Evolutionary conservation across 1,284 basidiomycete species (phyloP).

Genomic region (Leccinum angustisporum): DNA sequence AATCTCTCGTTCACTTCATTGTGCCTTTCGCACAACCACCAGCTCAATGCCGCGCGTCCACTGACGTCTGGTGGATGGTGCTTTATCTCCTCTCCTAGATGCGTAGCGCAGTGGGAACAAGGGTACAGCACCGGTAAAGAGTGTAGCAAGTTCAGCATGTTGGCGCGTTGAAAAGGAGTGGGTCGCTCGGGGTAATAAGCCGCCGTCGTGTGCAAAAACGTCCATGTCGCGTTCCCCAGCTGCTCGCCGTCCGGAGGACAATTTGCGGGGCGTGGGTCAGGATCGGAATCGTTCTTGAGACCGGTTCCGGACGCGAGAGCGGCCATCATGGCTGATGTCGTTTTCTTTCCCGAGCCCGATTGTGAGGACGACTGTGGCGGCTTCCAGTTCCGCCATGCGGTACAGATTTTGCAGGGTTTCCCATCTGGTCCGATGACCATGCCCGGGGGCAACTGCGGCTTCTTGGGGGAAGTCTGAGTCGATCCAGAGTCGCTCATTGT

Average conservation of each 20-base stretch:
- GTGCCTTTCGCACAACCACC: constrained; percentile 89
- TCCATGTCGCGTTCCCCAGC: constrained; percentile 91
- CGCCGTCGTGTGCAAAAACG: constrained; percentile 91
- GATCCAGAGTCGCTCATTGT: constrained; percentile 21
- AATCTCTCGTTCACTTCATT: constrained; percentile 88
- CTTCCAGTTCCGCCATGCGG: constrained; percentile 76
- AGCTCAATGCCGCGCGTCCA: constrained; percentile 64
- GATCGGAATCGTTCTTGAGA: constrained; percentile 21
- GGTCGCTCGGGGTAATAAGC: constrained; percentile 90
- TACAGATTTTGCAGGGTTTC: constrained; percentile 91
- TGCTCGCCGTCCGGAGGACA: constrained; percentile 88
- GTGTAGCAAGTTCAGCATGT: constrained; percentile 78
- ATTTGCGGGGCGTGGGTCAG: constrained; percentile 52
- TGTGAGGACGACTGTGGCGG: constrained; percentile 33
- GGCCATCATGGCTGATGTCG: constrained; percentile 42
- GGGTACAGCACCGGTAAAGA: constrained; percentile 84
- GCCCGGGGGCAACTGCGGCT: constrained; percentile 56
- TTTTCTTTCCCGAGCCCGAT: constrained; percentile 21
- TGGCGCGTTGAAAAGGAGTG: constrained; percentile 65
- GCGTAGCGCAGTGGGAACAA: constrained; percentile 79
- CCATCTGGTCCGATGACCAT: constrained; percentile 89
- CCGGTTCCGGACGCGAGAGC: constrained; percentile 40
- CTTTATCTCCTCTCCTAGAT: constrained; percentile 72
- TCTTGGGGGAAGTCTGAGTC: constrained; percentile 4
- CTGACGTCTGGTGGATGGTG: constrained; percentile 73